phyloP scores from a whole-genome alignment of 495 filamentous ascomycete species.

The Aspergillus funiculosus region DNA sequence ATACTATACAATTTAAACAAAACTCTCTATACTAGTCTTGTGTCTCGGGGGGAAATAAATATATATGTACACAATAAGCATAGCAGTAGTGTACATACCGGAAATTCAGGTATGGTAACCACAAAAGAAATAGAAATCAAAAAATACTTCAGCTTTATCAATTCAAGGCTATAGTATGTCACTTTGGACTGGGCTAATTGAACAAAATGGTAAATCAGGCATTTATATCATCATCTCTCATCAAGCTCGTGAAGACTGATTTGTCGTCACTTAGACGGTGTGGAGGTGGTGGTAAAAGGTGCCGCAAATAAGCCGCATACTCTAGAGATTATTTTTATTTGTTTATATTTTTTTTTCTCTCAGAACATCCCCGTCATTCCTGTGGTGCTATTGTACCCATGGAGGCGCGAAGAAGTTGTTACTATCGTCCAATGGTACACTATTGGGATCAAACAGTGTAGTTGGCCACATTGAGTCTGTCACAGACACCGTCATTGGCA shows the following conservation, averaged over 20 bases:
- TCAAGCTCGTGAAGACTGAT: slow-evolving; percentile 46
- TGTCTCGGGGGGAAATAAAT: no score
- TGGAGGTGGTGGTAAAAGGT: slow-evolving; percentile 45
- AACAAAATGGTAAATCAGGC: slow-evolving; percentile 33
- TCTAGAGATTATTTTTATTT: no score
- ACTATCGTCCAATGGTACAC: slow-evolving; percentile 32
- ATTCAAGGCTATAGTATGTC: slow-evolving; percentile 38
- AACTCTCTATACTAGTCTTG: no score
- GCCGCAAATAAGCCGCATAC: slow-evolving; percentile 23
- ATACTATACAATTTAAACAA: no score
- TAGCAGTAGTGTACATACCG: no score
- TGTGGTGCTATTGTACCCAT: slow-evolving; percentile 34
- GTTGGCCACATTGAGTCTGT: slow-evolving; percentile 36
- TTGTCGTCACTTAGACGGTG: slow-evolving; percentile 30
- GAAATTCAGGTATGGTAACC: background rate
- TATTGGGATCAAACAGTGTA: slow-evolving; percentile 30
- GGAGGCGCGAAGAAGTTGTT: slow-evolving; percentile 25
- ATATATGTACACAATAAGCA: no score
- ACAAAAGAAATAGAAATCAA: background rate
- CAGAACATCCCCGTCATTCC: background rate
- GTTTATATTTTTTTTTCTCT: no score
- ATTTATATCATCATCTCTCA: slow-evolving; percentile 53
- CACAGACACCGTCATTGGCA: slow-evolving; percentile 28
- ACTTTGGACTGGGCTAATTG: slow-evolving; percentile 40
- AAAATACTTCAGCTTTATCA: slow-evolving; percentile 14